A percentile compares a stretch with the other conserved stretches of the same genome.
Evolutionary conservation across 2,329 filamentous ascomycete genomes (phyloP).

Genomic region (Thelonectria olida): DNA sequence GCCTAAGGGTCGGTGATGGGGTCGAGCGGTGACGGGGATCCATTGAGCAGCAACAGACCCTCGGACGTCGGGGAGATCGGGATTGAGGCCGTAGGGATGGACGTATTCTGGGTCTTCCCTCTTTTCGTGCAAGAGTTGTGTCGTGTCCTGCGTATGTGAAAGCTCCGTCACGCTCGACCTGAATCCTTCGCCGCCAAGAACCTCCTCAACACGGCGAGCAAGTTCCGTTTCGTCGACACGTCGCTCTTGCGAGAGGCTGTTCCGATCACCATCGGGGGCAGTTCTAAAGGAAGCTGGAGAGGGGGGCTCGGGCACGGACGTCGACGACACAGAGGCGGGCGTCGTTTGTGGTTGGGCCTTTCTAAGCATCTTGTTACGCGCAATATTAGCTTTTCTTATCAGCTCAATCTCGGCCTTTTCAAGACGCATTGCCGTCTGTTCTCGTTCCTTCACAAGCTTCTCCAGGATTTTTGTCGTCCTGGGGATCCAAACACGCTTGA

Average conservation of each 20-base stretch:
- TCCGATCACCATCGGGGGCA: conserved; percentile 20
- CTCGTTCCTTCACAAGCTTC: conserved; percentile 82
- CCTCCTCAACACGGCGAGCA: conserved; percentile 13
- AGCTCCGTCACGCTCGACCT: conserved; percentile 27
- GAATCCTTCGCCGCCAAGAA: conserved; percentile 11
- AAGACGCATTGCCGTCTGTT: conserved; percentile 81
- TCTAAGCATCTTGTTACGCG: conserved; percentile 65
- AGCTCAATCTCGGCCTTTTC: conserved; percentile 89
- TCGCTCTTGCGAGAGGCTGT: not conserved
- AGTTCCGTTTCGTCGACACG: not conserved
- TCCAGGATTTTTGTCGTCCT: conserved; percentile 81
- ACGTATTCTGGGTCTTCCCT: conserved; percentile 45
- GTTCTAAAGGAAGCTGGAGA: conserved; percentile 26
- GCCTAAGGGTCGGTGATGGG: conserved; percentile 74
- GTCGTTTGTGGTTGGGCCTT: conserved; percentile 4
- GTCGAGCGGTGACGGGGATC: conserved; percentile 77
- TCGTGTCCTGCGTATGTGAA: conserved; percentile 7
- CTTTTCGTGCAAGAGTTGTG: conserved; percentile 29
- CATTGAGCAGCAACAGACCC: conserved; percentile 74
- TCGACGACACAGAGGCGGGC: conserved; percentile 11
- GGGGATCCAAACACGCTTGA: conserved; percentile 86
- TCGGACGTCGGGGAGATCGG: conserved; percentile 50
- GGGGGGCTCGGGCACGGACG: conserved; percentile 18
- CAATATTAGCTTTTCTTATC: conserved; percentile 79
- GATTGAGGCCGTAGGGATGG: conserved; percentile 49